phyloP scores from a whole-genome alignment of 2,329 filamentous ascomycete species.

The Pseudogymnoascus sp. region DNA sequence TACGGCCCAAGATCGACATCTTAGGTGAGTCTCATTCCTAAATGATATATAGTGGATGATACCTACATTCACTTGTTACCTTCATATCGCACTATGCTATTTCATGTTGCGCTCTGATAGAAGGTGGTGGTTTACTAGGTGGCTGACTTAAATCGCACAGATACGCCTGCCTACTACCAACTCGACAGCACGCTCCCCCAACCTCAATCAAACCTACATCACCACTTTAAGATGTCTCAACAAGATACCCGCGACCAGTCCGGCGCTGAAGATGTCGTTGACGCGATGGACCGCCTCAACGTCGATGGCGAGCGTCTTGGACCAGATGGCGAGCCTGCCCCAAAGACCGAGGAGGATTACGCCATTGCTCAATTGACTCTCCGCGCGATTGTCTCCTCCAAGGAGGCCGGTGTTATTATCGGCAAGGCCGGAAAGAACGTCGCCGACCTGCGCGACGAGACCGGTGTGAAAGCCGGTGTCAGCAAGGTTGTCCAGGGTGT shows the following conservation, averaged over 20 bases:
- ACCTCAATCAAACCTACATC: conserved; percentile 8
- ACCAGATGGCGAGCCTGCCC: conserved; percentile 68
- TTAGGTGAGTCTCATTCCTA: neutral
- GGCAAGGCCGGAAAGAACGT: conserved; percentile 98
- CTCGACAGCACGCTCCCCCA: neutral
- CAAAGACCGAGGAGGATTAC: conserved; percentile 96
- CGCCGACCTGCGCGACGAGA: conserved; percentile 92
- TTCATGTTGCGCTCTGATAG: neutral
- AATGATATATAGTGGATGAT: neutral
- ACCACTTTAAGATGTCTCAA: conserved; percentile 24
- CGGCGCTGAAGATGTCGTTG: conserved; percentile 44
- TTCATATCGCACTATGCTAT: neutral
- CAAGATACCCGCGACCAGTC: conserved; percentile 26
- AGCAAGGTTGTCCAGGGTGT: conserved; percentile 98
- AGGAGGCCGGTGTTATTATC: conserved; percentile 98
- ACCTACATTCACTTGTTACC: neutral
- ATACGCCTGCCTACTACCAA: neutral
- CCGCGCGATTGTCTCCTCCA: conserved; percentile 95
- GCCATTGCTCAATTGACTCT: conserved; percentile 86
- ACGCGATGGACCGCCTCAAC: conserved; percentile 58
- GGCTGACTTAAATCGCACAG: neutral
- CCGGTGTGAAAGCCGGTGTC: conserved; percentile 93
- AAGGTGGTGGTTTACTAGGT: neutral
- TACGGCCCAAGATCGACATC: neutral
- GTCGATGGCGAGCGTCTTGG: conserved; percentile 48